Evolutionary conservation across 2,329 filamentous ascomycete species (phyloP).

Genomic region (Trichoderma koningiopsis): DNA sequence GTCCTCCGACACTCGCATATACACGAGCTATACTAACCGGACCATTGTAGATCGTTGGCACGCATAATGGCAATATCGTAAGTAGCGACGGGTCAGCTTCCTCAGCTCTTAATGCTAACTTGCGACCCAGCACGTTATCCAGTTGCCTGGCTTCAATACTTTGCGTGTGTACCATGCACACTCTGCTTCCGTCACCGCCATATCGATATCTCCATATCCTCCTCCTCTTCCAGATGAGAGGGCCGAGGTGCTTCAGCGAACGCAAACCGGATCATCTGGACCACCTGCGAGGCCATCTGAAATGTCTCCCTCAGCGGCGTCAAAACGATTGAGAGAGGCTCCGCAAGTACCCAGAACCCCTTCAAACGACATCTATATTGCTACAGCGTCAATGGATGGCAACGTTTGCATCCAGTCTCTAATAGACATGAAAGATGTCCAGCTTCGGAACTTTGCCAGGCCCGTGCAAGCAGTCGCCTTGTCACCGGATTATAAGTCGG

Average conservation of each 20-base stretch:
- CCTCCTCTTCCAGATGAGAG: conserved; percentile 52
- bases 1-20: neutral
- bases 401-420: conserved; percentile 91
- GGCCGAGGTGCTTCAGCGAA: conserved; percentile 45
- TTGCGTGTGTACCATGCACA: conserved; percentile 90
- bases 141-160: conserved; percentile 77
- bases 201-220: conserved; percentile 88
- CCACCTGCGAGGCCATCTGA: conserved; percentile 38
- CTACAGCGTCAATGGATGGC: conserved; percentile 91
- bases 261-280: conserved; percentile 40
- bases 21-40: conserved; percentile 36
- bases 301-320: conserved; percentile 52
- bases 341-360: conserved; percentile 69
- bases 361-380: conserved; percentile 90
- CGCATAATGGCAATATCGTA: conserved; percentile 95
- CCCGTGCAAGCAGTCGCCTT: conserved; percentile 89
- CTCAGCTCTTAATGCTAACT: conserved; percentile 34
- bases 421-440: conserved; percentile 84
- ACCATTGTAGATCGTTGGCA: conserved; percentile 73
- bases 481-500: conserved; percentile 92
- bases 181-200: conserved; percentile 82
- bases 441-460: conserved; percentile 87
- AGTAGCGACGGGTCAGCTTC: conserved; percentile 40
- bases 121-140: conserved; percentile 71
- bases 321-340: conserved; percentile 55